phyloP scores from a whole-genome alignment of 768 basidiomycete genomes.

The Boletus sp. region DNA sequence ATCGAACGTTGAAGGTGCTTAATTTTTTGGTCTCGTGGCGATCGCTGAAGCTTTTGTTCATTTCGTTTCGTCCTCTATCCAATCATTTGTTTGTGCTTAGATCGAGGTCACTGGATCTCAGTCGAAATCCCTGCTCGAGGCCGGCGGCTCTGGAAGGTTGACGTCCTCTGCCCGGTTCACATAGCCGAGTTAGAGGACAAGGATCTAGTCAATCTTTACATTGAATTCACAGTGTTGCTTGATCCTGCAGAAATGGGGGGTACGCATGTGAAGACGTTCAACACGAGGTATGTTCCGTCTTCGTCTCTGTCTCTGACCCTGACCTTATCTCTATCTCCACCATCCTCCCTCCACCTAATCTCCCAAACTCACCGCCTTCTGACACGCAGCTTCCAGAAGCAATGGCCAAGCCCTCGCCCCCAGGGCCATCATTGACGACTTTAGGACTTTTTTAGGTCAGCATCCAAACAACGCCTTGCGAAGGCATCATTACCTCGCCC shows the following conservation, averaged over 20 bases:
- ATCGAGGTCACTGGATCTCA: slow-evolving; percentile 82
- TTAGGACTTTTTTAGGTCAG: slow-evolving; percentile 41
- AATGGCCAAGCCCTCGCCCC: slow-evolving; percentile 82
- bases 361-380: not conserved
- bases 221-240: slow-evolving; percentile 54
- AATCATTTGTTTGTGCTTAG: not conserved
- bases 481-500: slow-evolving; percentile 16
- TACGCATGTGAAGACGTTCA: slow-evolving; percentile 86
- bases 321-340: not conserved
- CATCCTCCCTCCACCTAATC: not conserved
- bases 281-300: slow-evolving; percentile 53
- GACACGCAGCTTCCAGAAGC: slow-evolving; percentile 72
- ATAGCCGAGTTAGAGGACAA: too few species aligned
- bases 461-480: slow-evolving; percentile 8
- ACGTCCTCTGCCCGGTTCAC: slow-evolving; percentile 27
- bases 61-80: slow-evolving; percentile 22
- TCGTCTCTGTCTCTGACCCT: too few species aligned
- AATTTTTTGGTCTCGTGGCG: slow-evolving; percentile 83
- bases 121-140: slow-evolving; percentile 90
- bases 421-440: slow-evolving; percentile 68
- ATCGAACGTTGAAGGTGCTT: slow-evolving; percentile 90
- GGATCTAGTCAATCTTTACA: too few species aligned
- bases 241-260: slow-evolving; percentile 86
- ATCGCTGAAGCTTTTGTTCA: slow-evolving; percentile 86
- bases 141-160: slow-evolving; percentile 86